Conservation (phyloP, 1,284 basidiomycete genomes). For the Ceratobasidium sp. region DNA sequence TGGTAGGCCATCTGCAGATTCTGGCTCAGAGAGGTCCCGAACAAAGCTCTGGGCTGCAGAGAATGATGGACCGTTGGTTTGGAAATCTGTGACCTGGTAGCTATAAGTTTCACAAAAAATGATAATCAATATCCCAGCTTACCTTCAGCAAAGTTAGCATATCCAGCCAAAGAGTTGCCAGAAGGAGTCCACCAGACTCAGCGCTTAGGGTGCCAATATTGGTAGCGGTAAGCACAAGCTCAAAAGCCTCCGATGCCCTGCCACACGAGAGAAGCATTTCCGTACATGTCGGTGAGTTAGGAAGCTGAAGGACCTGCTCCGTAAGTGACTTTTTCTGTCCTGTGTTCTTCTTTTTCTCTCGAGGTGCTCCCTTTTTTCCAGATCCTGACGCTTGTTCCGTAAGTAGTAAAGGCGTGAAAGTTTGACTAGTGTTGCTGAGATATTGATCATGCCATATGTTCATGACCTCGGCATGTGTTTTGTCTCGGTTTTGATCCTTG, state of each 20-base stretch:
- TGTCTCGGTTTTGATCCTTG: not conserved
- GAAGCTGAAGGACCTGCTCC: not conserved
- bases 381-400: not conserved
- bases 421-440: not conserved
- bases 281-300: not conserved
- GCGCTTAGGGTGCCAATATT: not conserved
- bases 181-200: not conserved
- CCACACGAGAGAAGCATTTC: constrained; percentile 1
- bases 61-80: constrained; percentile 3
- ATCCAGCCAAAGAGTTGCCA: not conserved
- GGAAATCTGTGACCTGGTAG: not conserved
- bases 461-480: not conserved
- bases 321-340: no score
- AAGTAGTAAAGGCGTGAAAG: not conserved
- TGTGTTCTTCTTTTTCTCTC: no score
- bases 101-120: not conserved
- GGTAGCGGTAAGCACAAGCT: not conserved
- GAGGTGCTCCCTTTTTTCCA: not conserved
- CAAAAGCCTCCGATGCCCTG: not conserved
- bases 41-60: not conserved
- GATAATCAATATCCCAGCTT: not conserved
- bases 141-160: not conserved
- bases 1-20: not conserved
- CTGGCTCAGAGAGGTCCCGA: not conserved
- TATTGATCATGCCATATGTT: constrained; percentile 7